A percentile compares a stretch with the other conserved stretches of the same genome.
Conservation (phyloP, 2,329 filamentous ascomycete genomes). For the Monilinia aucupariae region DNA sequence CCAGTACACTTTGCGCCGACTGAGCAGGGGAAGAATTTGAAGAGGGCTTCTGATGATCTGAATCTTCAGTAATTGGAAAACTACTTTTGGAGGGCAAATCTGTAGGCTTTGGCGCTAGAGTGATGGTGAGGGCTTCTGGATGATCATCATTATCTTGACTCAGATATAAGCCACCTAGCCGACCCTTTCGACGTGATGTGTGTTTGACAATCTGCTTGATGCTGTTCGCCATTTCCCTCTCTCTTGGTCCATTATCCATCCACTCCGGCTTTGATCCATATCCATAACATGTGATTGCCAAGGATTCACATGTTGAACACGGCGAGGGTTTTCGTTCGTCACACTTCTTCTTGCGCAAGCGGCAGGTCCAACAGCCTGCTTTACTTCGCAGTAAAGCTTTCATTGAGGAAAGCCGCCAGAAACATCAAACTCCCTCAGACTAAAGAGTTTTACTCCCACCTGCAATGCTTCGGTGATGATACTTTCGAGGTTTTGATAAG, state of each 20-base stretch:
- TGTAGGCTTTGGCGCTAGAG: slow-evolving; percentile 2
- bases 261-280: slow-evolving; percentile 37
- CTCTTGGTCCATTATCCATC: slow-evolving; percentile 34
- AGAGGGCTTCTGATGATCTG: not conserved
- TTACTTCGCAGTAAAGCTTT: slow-evolving; percentile 10
- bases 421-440: not conserved
- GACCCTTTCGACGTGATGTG: slow-evolving; percentile 41
- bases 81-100: not conserved
- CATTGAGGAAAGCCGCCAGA: not conserved
- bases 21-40: not conserved
- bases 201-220: slow-evolving; percentile 55
- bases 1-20: not conserved
- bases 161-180: slow-evolving; percentile 8
- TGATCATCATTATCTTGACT: slow-evolving; percentile 11
- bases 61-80: not conserved
- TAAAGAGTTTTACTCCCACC: not conserved
- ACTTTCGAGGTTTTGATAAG: not conserved
- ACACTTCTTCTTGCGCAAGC: slow-evolving; percentile 57
- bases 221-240: slow-evolving; percentile 46
- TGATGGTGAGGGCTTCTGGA: slow-evolving; percentile 4
- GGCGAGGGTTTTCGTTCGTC: slow-evolving; percentile 46
- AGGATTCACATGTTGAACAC: slow-evolving; percentile 46
- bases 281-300: slow-evolving; percentile 53
- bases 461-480: not conserved
- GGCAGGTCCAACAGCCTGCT: slow-evolving; percentile 39